Evolutionary conservation across 2,329 filamentous ascomycete genomes (phyloP).

Genomic region (Paecilomyces variotii): DNA sequence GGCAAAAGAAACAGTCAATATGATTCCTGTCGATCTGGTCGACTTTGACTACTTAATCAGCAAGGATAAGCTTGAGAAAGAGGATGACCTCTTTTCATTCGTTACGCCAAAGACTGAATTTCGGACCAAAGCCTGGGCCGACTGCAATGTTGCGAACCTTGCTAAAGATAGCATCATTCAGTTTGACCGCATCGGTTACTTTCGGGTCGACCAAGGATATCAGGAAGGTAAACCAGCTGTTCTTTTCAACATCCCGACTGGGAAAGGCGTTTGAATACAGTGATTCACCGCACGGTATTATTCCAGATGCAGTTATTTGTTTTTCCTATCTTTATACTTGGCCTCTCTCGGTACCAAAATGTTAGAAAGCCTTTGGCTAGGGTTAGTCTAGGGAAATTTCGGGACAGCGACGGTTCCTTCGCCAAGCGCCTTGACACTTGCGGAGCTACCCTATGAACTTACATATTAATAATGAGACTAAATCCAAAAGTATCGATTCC

Average conservation of each 20-base stretch:
- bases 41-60: conserved; percentile 81
- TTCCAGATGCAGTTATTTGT: too few species aligned
- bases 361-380: too few species aligned
- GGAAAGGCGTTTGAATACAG: conserved; percentile 30
- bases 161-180: conserved; percentile 82
- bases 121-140: conserved; percentile 62
- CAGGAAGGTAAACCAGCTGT: conserved; percentile 46
- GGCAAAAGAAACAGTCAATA: conserved; percentile 59
- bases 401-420: too few species aligned
- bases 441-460: too few species aligned
- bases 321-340: too few species aligned
- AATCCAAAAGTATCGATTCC: conserved; percentile 24
- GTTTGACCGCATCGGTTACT: conserved; percentile 75
- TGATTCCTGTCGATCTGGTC: conserved; percentile 67
- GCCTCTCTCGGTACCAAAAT: too few species aligned
- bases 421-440: too few species aligned
- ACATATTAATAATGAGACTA: too few species aligned
- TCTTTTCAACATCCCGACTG: conserved; percentile 54
- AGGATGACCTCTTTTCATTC: conserved; percentile 71
- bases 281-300: too few species aligned
- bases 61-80: conserved; percentile 77
- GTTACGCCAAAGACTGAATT: conserved; percentile 63
- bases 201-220: conserved; percentile 26
- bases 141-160: conserved; percentile 64
- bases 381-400: too few species aligned